These are phyloP conservation scores for Candida mattraensis DNA, from an alignment of 805 yeast genomes.

Conservation along the genomic window DNA sequence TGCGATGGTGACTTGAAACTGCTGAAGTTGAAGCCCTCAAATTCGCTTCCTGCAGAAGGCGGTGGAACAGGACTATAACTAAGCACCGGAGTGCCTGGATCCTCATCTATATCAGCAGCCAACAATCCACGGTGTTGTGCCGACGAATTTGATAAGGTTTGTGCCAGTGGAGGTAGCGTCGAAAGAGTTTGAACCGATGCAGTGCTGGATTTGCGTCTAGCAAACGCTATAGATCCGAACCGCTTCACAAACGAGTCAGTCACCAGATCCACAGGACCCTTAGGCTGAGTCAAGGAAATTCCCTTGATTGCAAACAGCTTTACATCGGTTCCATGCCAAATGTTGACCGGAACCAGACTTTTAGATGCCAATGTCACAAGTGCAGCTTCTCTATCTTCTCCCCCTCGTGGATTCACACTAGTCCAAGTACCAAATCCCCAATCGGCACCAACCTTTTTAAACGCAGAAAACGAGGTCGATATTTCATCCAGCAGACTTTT, in stretches of 20 bases:
- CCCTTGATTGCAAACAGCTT: constrained; percentile 40
- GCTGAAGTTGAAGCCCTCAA: constrained; percentile 9
- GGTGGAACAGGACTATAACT: constrained; percentile 22
- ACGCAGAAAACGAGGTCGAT: constrained; percentile 30
- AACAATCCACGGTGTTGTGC: no score
- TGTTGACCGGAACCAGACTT: constrained; percentile 29
- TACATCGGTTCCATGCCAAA: constrained; percentile 49
- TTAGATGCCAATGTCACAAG: constrained; percentile 7
- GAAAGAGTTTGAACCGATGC: constrained; percentile 21
- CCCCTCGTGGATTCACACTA: background rate
- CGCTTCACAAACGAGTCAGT: constrained; percentile 50
- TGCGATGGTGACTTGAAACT: constrained; percentile 7
- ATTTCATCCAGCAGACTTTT: constrained; percentile 36
- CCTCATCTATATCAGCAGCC: no score
- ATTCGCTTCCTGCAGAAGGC: constrained; percentile 8
- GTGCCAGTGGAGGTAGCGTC: no score
- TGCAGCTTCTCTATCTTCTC: constrained; percentile 6
- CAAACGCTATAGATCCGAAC: constrained; percentile 43
- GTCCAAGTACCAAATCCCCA: constrained; percentile 35
- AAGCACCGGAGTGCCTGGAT: constrained; percentile 16
- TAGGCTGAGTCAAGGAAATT: constrained; percentile 33
- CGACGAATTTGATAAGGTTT: no score
- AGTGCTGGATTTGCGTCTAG: constrained; percentile 27
- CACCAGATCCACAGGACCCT: constrained; percentile 47
- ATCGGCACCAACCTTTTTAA: constrained; percentile 36